Evolutionary conservation across 1,284 basidiomycete genomes (phyloP).

Genomic region (Tylopilus orsonianus): DNA sequence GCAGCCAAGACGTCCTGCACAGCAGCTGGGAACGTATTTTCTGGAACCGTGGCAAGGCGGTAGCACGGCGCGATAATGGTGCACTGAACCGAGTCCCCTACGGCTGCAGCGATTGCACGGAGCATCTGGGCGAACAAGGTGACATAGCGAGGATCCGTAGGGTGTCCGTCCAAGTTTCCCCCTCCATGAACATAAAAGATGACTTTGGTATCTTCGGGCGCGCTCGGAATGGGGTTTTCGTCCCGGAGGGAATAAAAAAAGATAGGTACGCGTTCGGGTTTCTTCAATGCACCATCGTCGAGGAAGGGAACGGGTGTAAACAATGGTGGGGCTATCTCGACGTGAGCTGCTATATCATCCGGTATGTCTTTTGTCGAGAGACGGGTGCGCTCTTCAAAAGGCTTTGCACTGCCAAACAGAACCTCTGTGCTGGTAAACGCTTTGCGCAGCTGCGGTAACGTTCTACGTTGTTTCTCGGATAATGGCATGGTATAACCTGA

Average conservation of each 20-base stretch:
- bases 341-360: conserved; percentile 5
- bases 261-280: conserved; percentile 14
- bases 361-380: conserved; percentile 10
- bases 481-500: conserved; percentile 16
- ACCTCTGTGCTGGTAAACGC: not conserved
- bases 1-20: conserved; percentile 15
- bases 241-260: conserved; percentile 14
- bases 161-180: conserved; percentile 15
- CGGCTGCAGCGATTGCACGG: not conserved
- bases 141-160: not conserved
- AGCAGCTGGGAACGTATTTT: conserved; percentile 18
- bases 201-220: conserved; percentile 8
- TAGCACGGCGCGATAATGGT: conserved; percentile 13
- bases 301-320: conserved; percentile 4
- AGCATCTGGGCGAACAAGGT: conserved; percentile 11
- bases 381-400: conserved; percentile 8
- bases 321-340: conserved; percentile 13
- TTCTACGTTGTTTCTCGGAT: conserved; percentile 11
- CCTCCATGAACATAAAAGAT: conserved; percentile 20
- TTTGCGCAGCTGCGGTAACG: not conserved
- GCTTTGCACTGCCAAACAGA: not conserved
- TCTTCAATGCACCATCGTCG: conserved; percentile 5
- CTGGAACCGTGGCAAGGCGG: conserved; percentile 13
- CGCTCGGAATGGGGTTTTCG: not conserved
- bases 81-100: not conserved